phyloP scores from a whole-genome alignment of 2,329 filamentous ascomycete genomes.

The Exophiala xenobiotica region DNA sequence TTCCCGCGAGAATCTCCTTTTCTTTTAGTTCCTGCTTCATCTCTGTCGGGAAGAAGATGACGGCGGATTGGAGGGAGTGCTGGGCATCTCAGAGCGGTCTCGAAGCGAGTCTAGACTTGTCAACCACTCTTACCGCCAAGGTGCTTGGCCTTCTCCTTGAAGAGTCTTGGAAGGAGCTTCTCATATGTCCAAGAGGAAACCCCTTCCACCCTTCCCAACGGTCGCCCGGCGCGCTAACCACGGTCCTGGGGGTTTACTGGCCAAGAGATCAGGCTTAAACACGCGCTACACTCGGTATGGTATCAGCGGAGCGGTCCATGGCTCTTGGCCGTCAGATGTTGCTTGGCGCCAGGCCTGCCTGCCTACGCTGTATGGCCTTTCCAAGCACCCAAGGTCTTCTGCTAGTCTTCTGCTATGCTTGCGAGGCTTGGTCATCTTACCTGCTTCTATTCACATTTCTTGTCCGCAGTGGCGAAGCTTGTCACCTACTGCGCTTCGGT shows the following conservation, averaged over 20 bases:
- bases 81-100: not conserved
- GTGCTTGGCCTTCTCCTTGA: not conserved
- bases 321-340: conserved; percentile 20
- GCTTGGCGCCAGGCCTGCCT: conserved; percentile 14
- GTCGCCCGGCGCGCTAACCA: not conserved
- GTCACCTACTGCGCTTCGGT: not conserved
- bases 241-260: not conserved
- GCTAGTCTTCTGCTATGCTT: conserved; percentile 1
- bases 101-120: not conserved
- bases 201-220: not conserved
- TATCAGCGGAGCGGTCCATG: conserved; percentile 8
- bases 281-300: conserved; percentile 1
- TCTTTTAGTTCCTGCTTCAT: not conserved
- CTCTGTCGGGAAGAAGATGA: not conserved
- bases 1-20: not conserved
- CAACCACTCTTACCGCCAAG: conserved; percentile 5
- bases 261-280: not conserved
- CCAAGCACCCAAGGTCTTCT: too few species aligned
- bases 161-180: not conserved
- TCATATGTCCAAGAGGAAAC: not conserved
- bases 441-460: not conserved
- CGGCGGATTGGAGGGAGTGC: not conserved
- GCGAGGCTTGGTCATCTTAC: conserved; percentile 6
- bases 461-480: not conserved
- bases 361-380: conserved; percentile 7